These are phyloP conservation scores for Asterochloris sp. DNA, from an alignment of 139 green algal species.

Conservation along the genomic window DNA sequence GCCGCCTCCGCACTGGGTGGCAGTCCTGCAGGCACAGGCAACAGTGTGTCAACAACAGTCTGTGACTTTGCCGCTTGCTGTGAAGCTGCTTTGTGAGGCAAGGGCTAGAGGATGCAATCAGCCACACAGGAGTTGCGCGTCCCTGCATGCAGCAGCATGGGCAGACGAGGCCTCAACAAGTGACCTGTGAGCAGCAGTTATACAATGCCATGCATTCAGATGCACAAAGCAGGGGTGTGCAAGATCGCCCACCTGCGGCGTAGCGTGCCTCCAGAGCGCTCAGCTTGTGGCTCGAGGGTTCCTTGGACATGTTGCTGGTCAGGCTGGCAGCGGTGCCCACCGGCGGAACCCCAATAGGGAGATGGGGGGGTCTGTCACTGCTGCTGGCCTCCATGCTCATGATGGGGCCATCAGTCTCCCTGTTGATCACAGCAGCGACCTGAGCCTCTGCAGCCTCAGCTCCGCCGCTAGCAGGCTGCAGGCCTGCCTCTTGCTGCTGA, in stretches of 20 bases:
- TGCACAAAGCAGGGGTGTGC: background rate
- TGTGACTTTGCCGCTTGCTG: background rate
- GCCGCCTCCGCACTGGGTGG: no score
- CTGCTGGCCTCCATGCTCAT: background rate
- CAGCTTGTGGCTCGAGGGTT: slow-evolving; percentile 15
- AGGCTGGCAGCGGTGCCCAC: background rate
- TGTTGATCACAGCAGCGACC: no score
- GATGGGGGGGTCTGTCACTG: no score
- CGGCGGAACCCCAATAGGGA: no score
- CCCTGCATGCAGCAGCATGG: background rate
- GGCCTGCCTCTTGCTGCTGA: no score
- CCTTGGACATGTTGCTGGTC: background rate
- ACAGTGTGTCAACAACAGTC: background rate
- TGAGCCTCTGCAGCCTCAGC: no score
- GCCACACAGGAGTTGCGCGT: background rate
- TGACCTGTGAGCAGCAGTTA: background rate
- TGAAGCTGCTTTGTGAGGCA: background rate
- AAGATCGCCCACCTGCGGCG: background rate
- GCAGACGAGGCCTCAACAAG: background rate
- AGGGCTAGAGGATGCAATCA: background rate
- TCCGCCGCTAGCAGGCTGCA: no score
- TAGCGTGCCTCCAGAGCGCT: slow-evolving; percentile 10
- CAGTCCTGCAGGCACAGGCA: background rate
- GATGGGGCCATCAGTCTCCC: background rate
- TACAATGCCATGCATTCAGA: background rate